Base-by-base conservation (phyloP, 75 land plant genomes). In the Pinus albicaulis region DNA sequence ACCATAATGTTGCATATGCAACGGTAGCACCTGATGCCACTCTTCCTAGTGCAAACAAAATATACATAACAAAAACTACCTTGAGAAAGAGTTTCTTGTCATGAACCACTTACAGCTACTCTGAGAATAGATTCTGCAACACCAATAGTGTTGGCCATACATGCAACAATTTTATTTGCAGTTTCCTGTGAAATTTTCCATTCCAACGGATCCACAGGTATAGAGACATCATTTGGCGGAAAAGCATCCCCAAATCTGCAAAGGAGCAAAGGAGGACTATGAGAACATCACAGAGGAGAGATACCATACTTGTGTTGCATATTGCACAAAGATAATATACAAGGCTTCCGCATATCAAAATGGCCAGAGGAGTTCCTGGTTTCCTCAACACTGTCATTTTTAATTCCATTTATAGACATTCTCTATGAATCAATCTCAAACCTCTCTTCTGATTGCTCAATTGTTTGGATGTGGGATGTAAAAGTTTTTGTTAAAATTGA, bases 171-270 rank as follows among this genome's bases (percentile, higher is more conserved):
- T n/a, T 79, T 76, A 78, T 83, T 95, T 2, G 98, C 98, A 36
- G 92, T 80, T 57, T 95, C 99, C 62, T 86, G 90, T 16, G 99
- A 95, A 3, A 98, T 84, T 77, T 95, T 94, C 99, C 99, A 98
- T 72, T 95, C 98, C 16, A 91, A 79, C 12, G 99, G 99, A 81
- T 98, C 99, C 19, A 95, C 91, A 6, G 98, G 98, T 3, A 92
- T 93, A 68, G 86, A 78, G 85, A 96, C 77, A 80, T 96, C 85
- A 92, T 72, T 12, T 89, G 92, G 79, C 99, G 99, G 83, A 90
- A 96, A 72, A 94, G 91, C 82, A 90, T 82, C 57, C 99, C 99
- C 22, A 96, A 89, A 41, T 94, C 85, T 71, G 95, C 98, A 38
- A 96, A 92, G 26, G 99, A 94, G 77, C 95, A 92, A 55, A 91